Evolutionary conservation across 306 rosid genomes (phyloP), one percentile per base, ranked within the genome.

Genomic region (Cyamopsis tetragonoloba): DNA sequence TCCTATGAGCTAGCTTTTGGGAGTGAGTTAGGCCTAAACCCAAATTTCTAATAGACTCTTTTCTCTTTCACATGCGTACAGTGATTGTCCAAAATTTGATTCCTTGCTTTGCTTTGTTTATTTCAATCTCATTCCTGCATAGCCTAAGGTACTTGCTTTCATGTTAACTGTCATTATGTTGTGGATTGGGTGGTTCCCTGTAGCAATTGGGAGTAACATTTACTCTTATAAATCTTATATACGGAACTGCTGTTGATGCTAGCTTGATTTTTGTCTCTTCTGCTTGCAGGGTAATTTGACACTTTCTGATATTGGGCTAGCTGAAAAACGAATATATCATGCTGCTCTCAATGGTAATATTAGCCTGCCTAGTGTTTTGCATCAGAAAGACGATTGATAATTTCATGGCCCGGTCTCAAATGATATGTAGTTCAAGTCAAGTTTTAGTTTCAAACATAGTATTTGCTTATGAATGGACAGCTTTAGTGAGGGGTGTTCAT

Each of bases 281-380:
- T 69, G 28, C 34, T 39, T 71, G 82, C 95, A 95, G 99, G 96
- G 99, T 27, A 75, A 88, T 77, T 64, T 95, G 92, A 71, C 51
- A 62, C 83, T 79, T 58, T 80, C 97, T 1, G 96, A 90, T 71
- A 83, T 95, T 26, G 97, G 99, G 72, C 95, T 95, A 46, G 81
- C 96, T 4, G 99, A 95, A 81, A 95, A 95, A 82, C 85, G 99
- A 78, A 69, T 86, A 4, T 95, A 90, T 76, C 99, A 80, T 70
- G 91, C 95, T 71, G 95, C 97, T 69, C 96, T 95, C 83, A 88
- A 90, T 82, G 99, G 99, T 95, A 95, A 88, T 90, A 95, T 85
- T 86, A 75, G 89, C 87, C 88, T 76, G 88, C 96, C 87, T 90
- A 81, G 84, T 86, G 96, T 84, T 85, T 84, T 95, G 96, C 97